phyloP scores from a whole-genome alignment of 306 rosid species.

The Cyclanthera cordifolia region DNA sequence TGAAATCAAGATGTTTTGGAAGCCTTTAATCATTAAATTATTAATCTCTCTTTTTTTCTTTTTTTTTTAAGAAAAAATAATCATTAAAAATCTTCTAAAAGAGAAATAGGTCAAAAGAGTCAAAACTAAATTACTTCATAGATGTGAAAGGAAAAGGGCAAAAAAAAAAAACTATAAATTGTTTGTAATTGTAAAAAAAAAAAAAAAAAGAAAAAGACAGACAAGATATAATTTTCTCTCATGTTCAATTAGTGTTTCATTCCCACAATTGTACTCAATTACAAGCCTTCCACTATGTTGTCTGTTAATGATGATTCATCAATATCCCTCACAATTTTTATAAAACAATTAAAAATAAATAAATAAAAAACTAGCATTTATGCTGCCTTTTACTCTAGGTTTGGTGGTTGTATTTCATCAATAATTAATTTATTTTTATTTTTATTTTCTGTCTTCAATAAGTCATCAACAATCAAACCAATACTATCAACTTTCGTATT shows the following conservation, averaged over 20 bases:
- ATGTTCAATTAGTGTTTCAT: conserved; percentile 9
- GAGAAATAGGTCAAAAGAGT: background rate
- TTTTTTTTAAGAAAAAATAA: no score
- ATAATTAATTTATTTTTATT: no score
- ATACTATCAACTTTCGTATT: no score
- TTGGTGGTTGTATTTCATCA: no score
- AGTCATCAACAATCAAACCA: no score
- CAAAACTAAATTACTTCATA: background rate
- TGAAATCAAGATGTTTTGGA: background rate
- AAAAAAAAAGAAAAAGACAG: background rate
- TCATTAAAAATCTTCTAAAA: conserved; percentile 4
- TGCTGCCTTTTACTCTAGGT: no score
- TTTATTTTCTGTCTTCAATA: no score
- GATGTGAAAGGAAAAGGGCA: background rate
- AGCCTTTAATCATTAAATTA: conserved; percentile 7
- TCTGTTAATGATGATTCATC: conserved; percentile 13
- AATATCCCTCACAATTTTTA: no score
- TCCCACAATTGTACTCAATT: conserved; percentile 9
- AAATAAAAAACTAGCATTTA: no score
- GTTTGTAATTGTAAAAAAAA: background rate
- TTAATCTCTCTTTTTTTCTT: no score
- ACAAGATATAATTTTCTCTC: background rate
- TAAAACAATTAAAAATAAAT: no score
- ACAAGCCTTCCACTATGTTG: conserved; percentile 5
- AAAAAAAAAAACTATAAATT: background rate